Conservation (phyloP, 805 yeast genomes). For the Candida patagonica region DNA sequence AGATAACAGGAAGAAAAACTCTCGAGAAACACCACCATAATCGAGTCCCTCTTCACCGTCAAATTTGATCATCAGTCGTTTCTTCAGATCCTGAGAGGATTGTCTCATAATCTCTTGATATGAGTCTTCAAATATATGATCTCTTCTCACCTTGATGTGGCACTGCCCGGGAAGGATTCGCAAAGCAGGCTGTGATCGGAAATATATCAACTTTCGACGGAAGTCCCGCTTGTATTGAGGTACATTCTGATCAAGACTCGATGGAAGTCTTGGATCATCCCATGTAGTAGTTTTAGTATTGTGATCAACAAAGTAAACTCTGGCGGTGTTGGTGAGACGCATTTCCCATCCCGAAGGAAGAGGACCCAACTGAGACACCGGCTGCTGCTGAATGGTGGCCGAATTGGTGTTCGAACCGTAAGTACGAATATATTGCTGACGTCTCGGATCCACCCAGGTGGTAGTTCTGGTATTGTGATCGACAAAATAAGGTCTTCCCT, state of each 20-base stretch:
- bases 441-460: conserved; percentile 99
- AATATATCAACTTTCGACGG: conserved; percentile 92
- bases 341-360: conserved; percentile 99
- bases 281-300: conserved; percentile 98
- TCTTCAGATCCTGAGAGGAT: conserved; percentile 95
- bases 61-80: conserved; percentile 93
- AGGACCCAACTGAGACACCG: conserved; percentile 95
- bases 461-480: conserved; percentile 99
- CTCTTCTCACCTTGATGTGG: conserved; percentile 94
- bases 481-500: conserved; percentile 96
- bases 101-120: conserved; percentile 98
- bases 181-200: conserved; percentile 96
- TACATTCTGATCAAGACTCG: conserved; percentile 93
- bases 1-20: conserved; percentile 89
- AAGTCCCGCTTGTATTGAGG: conserved; percentile 99
- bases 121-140: conserved; percentile 92
- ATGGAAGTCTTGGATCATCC: conserved; percentile 99
- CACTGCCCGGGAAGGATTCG: conserved; percentile 98
- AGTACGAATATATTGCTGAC: conserved; percentile 96
- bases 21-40: conserved; percentile 99
- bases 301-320: conserved; percentile 98
- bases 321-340: conserved; percentile 97
- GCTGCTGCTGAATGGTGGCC: conserved; percentile 94
- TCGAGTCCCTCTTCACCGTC: conserved; percentile 99
- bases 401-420: conserved; percentile 61